Conservation (phyloP, 768 basidiomycete species). For the Auricularia cornea region DNA sequence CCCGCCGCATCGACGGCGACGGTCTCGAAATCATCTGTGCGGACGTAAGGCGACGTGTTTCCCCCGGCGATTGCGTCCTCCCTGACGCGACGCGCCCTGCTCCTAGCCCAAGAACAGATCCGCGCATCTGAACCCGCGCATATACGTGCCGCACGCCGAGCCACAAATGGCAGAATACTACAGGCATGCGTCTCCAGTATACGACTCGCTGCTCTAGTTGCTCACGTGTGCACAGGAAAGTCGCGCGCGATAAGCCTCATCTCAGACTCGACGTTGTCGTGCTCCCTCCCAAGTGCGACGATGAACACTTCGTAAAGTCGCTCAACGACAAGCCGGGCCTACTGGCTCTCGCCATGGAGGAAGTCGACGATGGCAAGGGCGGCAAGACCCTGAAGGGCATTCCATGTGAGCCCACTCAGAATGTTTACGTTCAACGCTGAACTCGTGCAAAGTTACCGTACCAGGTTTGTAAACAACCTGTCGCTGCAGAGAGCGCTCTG, state of each 20-base stretch:
- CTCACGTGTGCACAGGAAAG: conserved; percentile 40
- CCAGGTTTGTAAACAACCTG: background rate
- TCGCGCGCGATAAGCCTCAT: conserved; percentile 86
- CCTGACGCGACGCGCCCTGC: background rate
- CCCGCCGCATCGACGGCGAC: conserved; percentile 92
- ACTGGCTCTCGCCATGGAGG: conserved; percentile 91
- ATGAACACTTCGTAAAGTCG: conserved; percentile 82
- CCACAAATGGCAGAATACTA: conserved; percentile 96
- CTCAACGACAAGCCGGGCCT: conserved; percentile 92
- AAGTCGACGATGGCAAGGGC: conserved; percentile 70
- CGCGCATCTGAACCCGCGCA: conserved; percentile 79
- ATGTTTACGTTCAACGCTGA: background rate
- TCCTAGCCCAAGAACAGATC: conserved; percentile 81
- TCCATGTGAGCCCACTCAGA: conserved; percentile 39
- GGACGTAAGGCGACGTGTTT: conserved; percentile 32
- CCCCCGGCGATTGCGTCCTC: background rate
- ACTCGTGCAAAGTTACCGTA: background rate
- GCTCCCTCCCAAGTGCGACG: conserved; percentile 78
- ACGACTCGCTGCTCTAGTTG: background rate
- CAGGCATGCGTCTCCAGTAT: conserved; percentile 4
- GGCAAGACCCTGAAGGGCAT: conserved; percentile 83
- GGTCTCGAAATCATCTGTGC: conserved; percentile 96
- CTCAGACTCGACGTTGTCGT: conserved; percentile 90
- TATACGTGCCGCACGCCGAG: conserved; percentile 92
- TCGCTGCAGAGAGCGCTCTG: background rate